A percentile compares a stretch with the other conserved stretches of the same genome.
These are phyloP conservation scores for Eucalyptus brandiana DNA, from an alignment of 345 rosid species.

Conservation along the genomic window DNA sequence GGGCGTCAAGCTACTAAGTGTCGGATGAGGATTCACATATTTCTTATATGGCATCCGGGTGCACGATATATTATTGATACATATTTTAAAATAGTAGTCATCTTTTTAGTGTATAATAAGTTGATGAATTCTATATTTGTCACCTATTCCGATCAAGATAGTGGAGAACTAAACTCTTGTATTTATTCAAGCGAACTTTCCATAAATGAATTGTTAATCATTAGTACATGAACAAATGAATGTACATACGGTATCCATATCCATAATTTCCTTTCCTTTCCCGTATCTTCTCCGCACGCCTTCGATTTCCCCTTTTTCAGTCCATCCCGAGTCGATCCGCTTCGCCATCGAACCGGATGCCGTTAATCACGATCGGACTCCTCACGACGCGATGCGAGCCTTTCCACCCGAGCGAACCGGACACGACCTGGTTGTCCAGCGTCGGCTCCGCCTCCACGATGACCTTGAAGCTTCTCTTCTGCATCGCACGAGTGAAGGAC, in stretches of 20 bases:
- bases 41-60: not conserved
- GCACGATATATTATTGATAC: not conserved
- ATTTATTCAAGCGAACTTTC: not conserved
- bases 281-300: not conserved
- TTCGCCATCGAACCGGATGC: not conserved
- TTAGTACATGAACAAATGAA: not conserved
- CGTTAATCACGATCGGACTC: slow-evolving; percentile 58
- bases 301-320: not conserved
- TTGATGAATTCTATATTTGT: not conserved
- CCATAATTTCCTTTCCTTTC: not conserved
- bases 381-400: slow-evolving; percentile 44
- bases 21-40: not conserved
- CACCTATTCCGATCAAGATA: not conserved
- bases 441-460: slow-evolving; percentile 44
- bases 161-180: not conserved
- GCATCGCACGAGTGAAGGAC: slow-evolving; percentile 25
- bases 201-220: not conserved
- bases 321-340: not conserved
- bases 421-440: slow-evolving; percentile 18
- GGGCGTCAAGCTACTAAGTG: not conserved
- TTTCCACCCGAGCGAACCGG: slow-evolving; percentile 68
- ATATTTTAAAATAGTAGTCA: not conserved
- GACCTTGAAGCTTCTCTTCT: slow-evolving; percentile 63
- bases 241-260: not conserved
- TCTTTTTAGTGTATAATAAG: not conserved